Evolutionary conservation across 1,284 basidiomycete species (phyloP).

Genomic region (Trichosporon faecale): DNA sequence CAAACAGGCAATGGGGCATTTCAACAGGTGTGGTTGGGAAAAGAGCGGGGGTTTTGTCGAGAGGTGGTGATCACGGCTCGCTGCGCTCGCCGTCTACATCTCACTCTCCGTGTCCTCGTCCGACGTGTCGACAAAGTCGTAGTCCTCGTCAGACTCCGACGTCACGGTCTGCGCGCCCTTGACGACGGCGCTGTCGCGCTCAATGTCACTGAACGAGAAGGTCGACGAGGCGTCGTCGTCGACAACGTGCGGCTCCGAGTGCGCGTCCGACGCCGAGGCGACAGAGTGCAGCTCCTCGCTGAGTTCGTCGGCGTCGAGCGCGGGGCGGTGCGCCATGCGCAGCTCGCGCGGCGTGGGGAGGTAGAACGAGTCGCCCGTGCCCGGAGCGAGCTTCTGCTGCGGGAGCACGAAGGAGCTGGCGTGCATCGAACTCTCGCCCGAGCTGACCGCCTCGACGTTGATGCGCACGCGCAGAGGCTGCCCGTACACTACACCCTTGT

Average conservation of each 20-base stretch:
- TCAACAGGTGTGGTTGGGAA: not conserved
- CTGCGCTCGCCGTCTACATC: conserved; percentile 10
- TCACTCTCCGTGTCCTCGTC: conserved; percentile 28
- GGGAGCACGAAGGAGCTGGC: conserved; percentile 40
- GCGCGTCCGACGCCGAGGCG: conserved; percentile 11
- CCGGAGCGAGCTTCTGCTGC: conserved; percentile 13
- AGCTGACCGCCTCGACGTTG: conserved; percentile 31
- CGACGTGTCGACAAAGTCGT: conserved; percentile 26
- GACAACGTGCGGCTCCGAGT: conserved; percentile 20
- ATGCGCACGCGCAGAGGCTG: conserved; percentile 42
- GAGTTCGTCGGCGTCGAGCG: conserved; percentile 13
- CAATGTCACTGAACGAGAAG: conserved; percentile 24
- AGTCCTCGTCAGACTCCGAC: conserved; percentile 19
- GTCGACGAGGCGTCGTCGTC: conserved; percentile 23
- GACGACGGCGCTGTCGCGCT: conserved; percentile 6
- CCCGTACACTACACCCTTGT: conserved; percentile 40
- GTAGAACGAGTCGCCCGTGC: conserved; percentile 17
- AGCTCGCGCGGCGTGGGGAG: conserved; percentile 17
- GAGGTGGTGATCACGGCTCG: not conserved
- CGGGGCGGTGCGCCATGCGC: conserved; percentile 11
- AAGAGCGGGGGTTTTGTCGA: not conserved
- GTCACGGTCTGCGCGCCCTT: conserved; percentile 4
- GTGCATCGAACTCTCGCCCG: conserved; percentile 28
- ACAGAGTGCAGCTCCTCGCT: conserved; percentile 18
- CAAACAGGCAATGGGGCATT: not conserved